A percentile compares a stretch with the other conserved stretches of the same genome.
phyloP scores from a whole-genome alignment of 192 early-diverging fungal species.

The Coemansia umbellata region DNA sequence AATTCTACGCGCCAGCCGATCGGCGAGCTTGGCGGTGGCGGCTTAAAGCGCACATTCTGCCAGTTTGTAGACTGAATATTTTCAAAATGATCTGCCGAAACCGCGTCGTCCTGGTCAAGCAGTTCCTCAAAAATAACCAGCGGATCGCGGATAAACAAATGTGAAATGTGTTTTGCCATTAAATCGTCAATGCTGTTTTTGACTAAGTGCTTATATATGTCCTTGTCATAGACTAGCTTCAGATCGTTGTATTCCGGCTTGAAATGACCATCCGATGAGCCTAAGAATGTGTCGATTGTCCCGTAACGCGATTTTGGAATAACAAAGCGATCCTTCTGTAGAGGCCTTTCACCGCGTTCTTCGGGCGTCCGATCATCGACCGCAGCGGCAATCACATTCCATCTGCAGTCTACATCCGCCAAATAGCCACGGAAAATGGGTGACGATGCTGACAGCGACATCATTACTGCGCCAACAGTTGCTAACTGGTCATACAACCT shows the following conservation, averaged over 20 bases:
- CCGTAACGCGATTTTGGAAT: conserved; percentile 97
- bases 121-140: conserved; percentile 92
- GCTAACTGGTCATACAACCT: conserved; percentile 94
- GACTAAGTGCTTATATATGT: conserved; percentile 69
- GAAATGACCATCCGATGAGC: conserved; percentile 62
- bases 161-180: conserved; percentile 87
- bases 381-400: conserved; percentile 91
- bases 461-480: conserved; percentile 86
- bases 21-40: conserved; percentile 81
- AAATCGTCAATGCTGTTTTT: conserved; percentile 81
- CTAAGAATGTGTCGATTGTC: conserved; percentile 86
- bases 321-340: conserved; percentile 67
- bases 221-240: conserved; percentile 71
- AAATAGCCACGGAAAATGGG: conserved; percentile 94
- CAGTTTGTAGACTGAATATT: conserved; percentile 99
- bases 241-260: conserved; percentile 93
- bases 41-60: conserved; percentile 99
- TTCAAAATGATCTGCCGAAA: conserved; percentile 94
- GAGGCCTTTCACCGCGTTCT: conserved; percentile 78
- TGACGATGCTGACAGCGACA: conserved; percentile 87
- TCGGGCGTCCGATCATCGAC: conserved; percentile 92
- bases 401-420: conserved; percentile 93
- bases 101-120: conserved; percentile 78
- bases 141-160: conserved; percentile 98
- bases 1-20: conserved; percentile 99